Evolutionary conservation across 78 protist genomes (phyloP).

Genomic region (Tieghemostelium lacteum): DNA sequence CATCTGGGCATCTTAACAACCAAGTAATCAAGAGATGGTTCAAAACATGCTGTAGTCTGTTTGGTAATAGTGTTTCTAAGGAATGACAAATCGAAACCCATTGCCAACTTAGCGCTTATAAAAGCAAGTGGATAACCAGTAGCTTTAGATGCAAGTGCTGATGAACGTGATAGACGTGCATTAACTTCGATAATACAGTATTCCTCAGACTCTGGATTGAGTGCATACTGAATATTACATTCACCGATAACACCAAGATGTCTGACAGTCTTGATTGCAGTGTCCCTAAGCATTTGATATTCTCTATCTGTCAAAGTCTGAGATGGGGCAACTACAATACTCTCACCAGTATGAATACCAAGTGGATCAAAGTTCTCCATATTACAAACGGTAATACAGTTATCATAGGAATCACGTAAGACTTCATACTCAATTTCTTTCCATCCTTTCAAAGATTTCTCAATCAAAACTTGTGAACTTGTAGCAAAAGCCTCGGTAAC

Average conservation of each 20-base stretch:
- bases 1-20: slow-evolving; percentile 95
- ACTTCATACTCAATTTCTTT: slow-evolving; percentile 99
- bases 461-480: slow-evolving; percentile 94
- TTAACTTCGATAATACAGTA: slow-evolving; percentile 95
- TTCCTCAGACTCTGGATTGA: slow-evolving; percentile 94
- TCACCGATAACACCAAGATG: slow-evolving; percentile 98
- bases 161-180: slow-evolving; percentile 96
- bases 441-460: slow-evolving; percentile 97
- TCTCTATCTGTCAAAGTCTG: slow-evolving; percentile 96
- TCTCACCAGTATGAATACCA: slow-evolving; percentile 99
- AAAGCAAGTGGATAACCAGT: slow-evolving; percentile 98
- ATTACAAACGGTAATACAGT: slow-evolving; percentile 99
- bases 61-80: slow-evolving; percentile 92
- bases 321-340: slow-evolving; percentile 98
- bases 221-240: slow-evolving; percentile 98
- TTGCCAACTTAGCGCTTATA: slow-evolving; percentile 97
- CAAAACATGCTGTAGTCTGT: slow-evolving; percentile 96
- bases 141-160: slow-evolving; percentile 98
- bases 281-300: slow-evolving; percentile 95
- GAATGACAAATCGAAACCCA: slow-evolving; percentile 85
- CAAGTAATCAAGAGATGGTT: slow-evolving; percentile 97
- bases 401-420: slow-evolving; percentile 96
- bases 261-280: slow-evolving; percentile 93
- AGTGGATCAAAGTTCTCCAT: slow-evolving; percentile 99
- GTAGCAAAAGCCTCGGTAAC: slow-evolving; percentile 86